Evolutionary conservation across 257 asterid genomes (phyloP).

Genomic region (Solanum etuberosum): DNA sequence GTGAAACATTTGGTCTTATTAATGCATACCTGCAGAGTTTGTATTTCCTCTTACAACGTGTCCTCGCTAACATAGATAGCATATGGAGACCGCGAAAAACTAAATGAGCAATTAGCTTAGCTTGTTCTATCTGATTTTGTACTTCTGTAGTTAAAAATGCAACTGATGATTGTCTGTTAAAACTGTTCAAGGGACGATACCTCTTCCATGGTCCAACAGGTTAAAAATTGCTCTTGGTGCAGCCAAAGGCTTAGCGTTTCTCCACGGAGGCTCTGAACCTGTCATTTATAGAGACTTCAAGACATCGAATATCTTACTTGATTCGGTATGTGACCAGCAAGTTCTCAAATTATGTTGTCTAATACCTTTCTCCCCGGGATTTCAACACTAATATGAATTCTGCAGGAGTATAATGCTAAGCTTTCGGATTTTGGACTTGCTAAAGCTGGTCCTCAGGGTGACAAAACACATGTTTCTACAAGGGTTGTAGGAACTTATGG

Average conservation of each 20-base stretch:
- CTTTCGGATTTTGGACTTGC: constrained; percentile 96
- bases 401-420: constrained; percentile 83
- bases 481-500: constrained; percentile 89
- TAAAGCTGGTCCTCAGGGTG: constrained; percentile 96
- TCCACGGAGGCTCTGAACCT: constrained; percentile 77
- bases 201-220: constrained; percentile 91
- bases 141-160: neutral
- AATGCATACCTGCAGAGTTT: neutral
- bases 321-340: constrained; percentile 39
- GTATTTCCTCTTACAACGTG: neutral
- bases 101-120: neutral
- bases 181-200: constrained; percentile 71
- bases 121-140: neutral
- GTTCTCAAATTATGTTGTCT: neutral
- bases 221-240: constrained; percentile 90
- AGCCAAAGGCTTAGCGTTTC: constrained; percentile 90
- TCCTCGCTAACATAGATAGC: neutral
- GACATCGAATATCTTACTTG: constrained; percentile 91
- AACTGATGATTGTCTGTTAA: neutral
- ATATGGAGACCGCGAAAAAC: neutral
- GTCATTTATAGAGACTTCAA: constrained; percentile 92
- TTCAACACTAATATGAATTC: neutral
- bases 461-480: constrained; percentile 90
- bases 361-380: neutral
- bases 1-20: neutral